Base-by-base conservation (phyloP, 768 basidiomycete genomes). In the Lactarius tabidus region DNA sequence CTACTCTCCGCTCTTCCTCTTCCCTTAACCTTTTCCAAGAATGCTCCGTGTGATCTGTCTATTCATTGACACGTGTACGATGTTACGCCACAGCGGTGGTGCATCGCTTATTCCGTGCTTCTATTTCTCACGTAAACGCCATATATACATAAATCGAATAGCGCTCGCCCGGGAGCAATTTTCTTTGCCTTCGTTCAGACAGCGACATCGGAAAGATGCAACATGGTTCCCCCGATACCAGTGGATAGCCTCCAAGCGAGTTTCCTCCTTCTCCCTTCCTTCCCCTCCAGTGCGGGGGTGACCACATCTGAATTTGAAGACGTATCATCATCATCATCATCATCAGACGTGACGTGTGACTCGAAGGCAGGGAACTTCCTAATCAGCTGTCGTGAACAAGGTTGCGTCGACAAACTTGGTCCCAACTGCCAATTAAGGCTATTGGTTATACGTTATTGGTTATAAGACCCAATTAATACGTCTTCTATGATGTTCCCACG, bases 81-180 rank as follows among this genome's bases (percentile, higher is more conserved):
- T 35, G 55, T 57, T 31, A 38, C 39, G 55, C 57, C 51, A 45
- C 53, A 43, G 59, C 45, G 59, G 64, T 57, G 45, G 48, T 56
- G 36, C 28, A 33, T 61, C 64, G 54, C 41, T 41, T 60, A 56
- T 38, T 57, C 43, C 12, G 12, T 43, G 63, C 64, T 65, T 65
- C 64, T 43, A 65, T 65, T 65, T 43, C 28, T 6, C 43, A 65
- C 64, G 59, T 60, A 58, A 14, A 38, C 23, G 54, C 35, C 64
- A 23, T n/a, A 33, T 41, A 57, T 59, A 60, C 59, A 60, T 59
- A 53, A 59, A 53, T 28, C 63, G 52, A 39, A n/a, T 53, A 35
- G 51, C 63, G 57, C 63, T 28, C 39, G 26, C 63, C 28, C 52
- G 26, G 39, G 39, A 53, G 53, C 57, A 33, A n/a, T 20, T 54